A percentile compares a stretch with the other conserved stretches of the same genome.
Evolutionary conservation across 345 rosid genomes (phyloP).

Genomic region (Eucalyptus regnans): DNA sequence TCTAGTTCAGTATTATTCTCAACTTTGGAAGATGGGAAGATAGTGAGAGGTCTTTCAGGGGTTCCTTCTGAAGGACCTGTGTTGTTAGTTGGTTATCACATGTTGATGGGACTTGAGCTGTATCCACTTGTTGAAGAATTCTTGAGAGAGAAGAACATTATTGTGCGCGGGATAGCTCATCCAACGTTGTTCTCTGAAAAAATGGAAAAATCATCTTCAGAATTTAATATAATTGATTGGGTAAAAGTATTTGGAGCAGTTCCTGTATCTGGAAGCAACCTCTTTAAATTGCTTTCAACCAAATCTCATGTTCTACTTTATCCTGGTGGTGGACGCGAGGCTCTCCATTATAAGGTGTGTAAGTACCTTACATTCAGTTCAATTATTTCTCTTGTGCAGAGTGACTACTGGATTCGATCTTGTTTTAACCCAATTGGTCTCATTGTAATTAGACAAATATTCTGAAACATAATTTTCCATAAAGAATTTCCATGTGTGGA

Average conservation of each 20-base stretch:
- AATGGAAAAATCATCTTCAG: not conserved
- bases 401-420: not conserved
- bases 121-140: constrained; percentile 42
- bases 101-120: constrained; percentile 66
- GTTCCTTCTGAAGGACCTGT: constrained; percentile 85
- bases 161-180: constrained; percentile 70
- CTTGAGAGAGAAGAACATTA: constrained; percentile 47
- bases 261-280: constrained; percentile 52
- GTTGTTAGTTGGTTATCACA: constrained; percentile 67
- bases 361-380: not conserved
- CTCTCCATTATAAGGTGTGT: constrained; percentile 66
- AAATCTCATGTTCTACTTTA: constrained; percentile 74
- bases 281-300: constrained; percentile 52
- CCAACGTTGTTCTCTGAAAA: constrained; percentile 28
- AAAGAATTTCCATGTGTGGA: not conserved
- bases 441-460: not conserved
- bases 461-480: not conserved
- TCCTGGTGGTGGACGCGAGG: constrained; percentile 87
- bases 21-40: constrained; percentile 62
- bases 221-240: constrained; percentile 35
- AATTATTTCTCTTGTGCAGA: not conserved
- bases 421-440: not conserved
- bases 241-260: constrained; percentile 60
- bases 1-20: constrained; percentile 46
- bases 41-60: constrained; percentile 75